Base-by-base conservation (phyloP, 768 basidiomycete species). In the Tulasnella sp. region DNA sequence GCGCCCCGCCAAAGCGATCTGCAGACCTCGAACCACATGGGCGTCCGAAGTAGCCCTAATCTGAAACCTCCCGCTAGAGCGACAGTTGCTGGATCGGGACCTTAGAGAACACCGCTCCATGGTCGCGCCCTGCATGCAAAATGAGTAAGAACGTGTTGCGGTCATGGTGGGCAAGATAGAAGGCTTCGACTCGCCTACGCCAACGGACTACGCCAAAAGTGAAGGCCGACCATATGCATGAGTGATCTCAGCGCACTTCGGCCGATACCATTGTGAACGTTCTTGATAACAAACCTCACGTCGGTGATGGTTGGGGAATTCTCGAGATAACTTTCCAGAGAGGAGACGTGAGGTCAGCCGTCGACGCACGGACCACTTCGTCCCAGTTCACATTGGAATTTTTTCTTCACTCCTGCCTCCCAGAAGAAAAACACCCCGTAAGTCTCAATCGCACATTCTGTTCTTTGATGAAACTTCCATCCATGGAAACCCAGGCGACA, bases 21-120 rank as follows among this genome's bases (percentile, higher is more conserved):
- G 26, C 61, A 67, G 61, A 67, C 61, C 61, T 67, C 61, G 61
- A 67, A 67, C 61, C 61, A 35, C 61, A 67, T 67, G 61, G 57
- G n/a, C 5, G 61, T 29, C n/a, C 23, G 29, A 57, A n/a, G 9
- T 57, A 11, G 55, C 61, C 61, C 32, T 35, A 15, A 16, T 11
- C 9, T 67, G 61, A 23, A 4, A 35, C 61, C 29, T 26, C 61
- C 61, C 61, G 61, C 16, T 29, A 67, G 32, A 16, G 18, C n/a
- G 26, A 29, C 32, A 29, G 29, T 67, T 35, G 15, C 61, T 32
- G 1, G 32, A 67, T 67, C 29, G 61, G 61, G 61, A 67, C 35
- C 29, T 67, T 67, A 3, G 23, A 26, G 32, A 67, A 35, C 13
- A 29, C 61, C 61, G 61, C 29, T 26, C 26, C 29, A 26, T 35